phyloP scores from a whole-genome alignment of 805 yeast species.

The Wickerhamomyces ciferrii region DNA sequence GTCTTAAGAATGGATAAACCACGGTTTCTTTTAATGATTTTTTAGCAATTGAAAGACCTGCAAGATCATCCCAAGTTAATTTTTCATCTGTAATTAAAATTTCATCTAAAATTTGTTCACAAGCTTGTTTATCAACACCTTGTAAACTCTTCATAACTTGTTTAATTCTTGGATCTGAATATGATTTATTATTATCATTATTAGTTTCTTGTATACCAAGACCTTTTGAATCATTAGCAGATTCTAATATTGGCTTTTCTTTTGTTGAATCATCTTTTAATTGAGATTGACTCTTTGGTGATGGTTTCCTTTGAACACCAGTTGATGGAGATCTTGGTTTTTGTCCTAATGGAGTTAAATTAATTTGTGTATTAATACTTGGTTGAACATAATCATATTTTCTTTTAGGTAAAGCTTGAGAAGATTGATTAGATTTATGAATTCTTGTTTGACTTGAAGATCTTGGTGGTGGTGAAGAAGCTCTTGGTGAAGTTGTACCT shows the following conservation, averaged over 20 bases:
- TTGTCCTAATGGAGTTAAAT: slow-evolving; percentile 11
- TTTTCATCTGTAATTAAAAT: slow-evolving; percentile 89
- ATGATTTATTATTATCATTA: slow-evolving; percentile 1
- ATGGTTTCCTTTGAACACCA: neutral
- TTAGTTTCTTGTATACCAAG: neutral
- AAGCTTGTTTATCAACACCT: neutral
- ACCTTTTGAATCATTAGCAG: slow-evolving; percentile 3
- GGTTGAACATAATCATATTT: slow-evolving; percentile 22
- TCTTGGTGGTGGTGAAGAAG: slow-evolving; percentile 6
- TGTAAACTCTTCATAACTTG: slow-evolving; percentile 28
- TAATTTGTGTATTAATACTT: slow-evolving; percentile 20
- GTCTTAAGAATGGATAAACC: slow-evolving; percentile 92
- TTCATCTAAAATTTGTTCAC: slow-evolving; percentile 74
- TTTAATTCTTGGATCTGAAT: slow-evolving; percentile 16
- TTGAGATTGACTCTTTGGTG: neutral
- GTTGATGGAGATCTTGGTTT: neutral
- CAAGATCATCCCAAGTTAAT: slow-evolving; percentile 94
- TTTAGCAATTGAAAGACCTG: slow-evolving; percentile 87
- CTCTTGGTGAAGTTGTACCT: slow-evolving; percentile 9
- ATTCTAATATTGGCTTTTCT: neutral
- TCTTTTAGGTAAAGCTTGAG: slow-evolving; percentile 1
- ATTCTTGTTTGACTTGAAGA: neutral
- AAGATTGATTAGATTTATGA: neutral
- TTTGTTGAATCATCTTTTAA: neutral
- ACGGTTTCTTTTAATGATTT: slow-evolving; percentile 89